Conservation (phyloP, 495 filamentous ascomycete species). For the Cercophora samala region DNA sequence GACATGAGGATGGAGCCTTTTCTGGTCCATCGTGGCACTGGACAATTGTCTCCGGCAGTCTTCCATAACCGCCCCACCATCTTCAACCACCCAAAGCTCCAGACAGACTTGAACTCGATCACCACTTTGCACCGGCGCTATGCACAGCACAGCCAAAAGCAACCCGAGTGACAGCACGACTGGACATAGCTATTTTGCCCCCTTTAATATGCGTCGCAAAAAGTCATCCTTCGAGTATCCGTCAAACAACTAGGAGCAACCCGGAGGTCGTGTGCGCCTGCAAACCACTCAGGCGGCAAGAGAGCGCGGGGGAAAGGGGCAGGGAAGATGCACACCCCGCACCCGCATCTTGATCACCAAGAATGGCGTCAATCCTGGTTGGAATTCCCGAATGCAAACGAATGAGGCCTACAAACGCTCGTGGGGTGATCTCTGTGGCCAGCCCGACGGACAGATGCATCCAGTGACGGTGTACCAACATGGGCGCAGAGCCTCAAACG, state of each 20-base stretch:
- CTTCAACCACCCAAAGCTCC: background rate
- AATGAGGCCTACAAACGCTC: constrained; percentile 20
- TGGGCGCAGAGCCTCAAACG: constrained; percentile 21
- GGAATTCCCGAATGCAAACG: constrained; percentile 13
- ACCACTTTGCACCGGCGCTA: background rate
- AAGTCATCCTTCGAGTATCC: too few species aligned
- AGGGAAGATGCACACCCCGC: constrained; percentile 1
- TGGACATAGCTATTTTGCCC: too few species aligned
- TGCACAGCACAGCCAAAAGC: background rate
- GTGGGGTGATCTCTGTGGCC: constrained; percentile 9
- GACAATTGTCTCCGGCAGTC: background rate
- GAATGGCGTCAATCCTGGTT: background rate
- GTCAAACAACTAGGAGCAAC: too few species aligned
- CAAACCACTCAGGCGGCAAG: background rate
- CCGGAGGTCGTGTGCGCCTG: too few species aligned
- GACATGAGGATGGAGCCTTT: background rate
- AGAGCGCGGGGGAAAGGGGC: background rate
- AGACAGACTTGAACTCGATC: background rate
- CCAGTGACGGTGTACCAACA: constrained; percentile 2
- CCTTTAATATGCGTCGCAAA: too few species aligned
- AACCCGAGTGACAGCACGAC: background rate
- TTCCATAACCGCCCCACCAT: background rate
- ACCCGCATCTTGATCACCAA: constrained; percentile 7
- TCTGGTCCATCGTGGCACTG: background rate
- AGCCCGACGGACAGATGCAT: background rate